Percentiles rank a stretch among this genome's conserved stretches.
Conservation (phyloP, 2,329 filamentous ascomycete genomes). For the Aspergillus texensis region DNA sequence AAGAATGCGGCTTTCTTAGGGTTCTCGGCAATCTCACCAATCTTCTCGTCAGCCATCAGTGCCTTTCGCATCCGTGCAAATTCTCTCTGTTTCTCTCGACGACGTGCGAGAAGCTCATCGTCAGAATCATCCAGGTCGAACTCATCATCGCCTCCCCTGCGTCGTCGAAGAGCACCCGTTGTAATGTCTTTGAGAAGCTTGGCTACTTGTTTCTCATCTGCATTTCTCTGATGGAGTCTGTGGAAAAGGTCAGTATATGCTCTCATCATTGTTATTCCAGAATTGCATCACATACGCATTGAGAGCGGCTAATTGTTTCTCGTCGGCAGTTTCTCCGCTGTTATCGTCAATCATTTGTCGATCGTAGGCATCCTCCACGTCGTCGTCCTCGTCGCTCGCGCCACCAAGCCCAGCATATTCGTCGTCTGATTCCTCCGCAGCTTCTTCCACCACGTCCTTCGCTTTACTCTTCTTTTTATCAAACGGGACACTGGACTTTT, state of each 20-base stretch:
- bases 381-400: constrained; percentile 81
- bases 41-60: constrained; percentile 81
- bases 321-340: constrained; percentile 74
- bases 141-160: constrained; percentile 71
- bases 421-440: constrained; percentile 96
- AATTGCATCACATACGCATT: constrained; percentile 71
- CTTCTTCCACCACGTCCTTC: constrained; percentile 84
- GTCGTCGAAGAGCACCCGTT: constrained; percentile 81
- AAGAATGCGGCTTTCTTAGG: constrained; percentile 90
- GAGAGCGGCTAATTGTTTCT: constrained; percentile 79
- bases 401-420: constrained; percentile 95
- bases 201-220: constrained; percentile 84
- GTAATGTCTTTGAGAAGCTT: constrained; percentile 93
- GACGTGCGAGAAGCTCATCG: constrained; percentile 73
- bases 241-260: constrained; percentile 24
- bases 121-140: constrained; percentile 89
- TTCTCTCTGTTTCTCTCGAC: constrained; percentile 80
- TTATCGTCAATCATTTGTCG: constrained; percentile 90
- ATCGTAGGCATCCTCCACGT: constrained; percentile 73
- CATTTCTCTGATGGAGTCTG: constrained; percentile 76
- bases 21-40: constrained; percentile 87
- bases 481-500: constrained; percentile 62
- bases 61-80: constrained; percentile 91
- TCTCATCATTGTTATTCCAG: neutral
- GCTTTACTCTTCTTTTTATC: constrained; percentile 87